A percentile compares a stretch with the other conserved stretches of the same genome.
Evolutionary conservation across 768 basidiomycete genomes (phyloP).

Genomic region (Suillus plorans): DNA sequence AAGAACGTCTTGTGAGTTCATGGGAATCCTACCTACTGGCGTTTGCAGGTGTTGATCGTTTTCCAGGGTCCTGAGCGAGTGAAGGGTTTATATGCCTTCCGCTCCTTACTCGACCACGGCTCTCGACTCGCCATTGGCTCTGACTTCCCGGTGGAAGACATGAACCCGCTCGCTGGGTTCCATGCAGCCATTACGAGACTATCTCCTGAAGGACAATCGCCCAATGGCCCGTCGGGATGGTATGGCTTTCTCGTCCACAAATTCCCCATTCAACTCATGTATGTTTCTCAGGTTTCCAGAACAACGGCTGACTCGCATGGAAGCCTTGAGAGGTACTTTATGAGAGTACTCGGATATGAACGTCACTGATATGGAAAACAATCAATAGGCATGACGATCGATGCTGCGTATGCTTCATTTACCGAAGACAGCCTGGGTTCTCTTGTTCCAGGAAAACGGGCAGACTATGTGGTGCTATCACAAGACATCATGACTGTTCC

Average conservation of each 20-base stretch:
- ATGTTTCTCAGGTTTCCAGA: constrained; percentile 68
- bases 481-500: constrained; percentile 77
- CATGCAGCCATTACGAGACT: constrained; percentile 86
- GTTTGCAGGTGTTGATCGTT: neutral
- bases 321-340: constrained; percentile 69
- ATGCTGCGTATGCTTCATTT: constrained; percentile 87
- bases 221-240: constrained; percentile 85
- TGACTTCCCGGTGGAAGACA: constrained; percentile 86
- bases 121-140: constrained; percentile 78
- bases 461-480: constrained; percentile 84
- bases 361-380: constrained; percentile 1
- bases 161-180: constrained; percentile 83
- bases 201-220: constrained; percentile 67
- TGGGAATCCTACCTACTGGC: neutral
- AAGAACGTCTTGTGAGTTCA: constrained; percentile 67
- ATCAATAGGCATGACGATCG: constrained; percentile 75
- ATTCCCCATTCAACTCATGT: neutral
- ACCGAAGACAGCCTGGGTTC: constrained; percentile 74
- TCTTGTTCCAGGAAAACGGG: constrained; percentile 72
- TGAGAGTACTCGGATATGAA: neutral
- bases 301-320: constrained; percentile 69
- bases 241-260: constrained; percentile 27
- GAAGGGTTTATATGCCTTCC: constrained; percentile 86
- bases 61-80: constrained; percentile 77
- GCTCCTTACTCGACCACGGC: constrained; percentile 62